Base-by-base conservation (phyloP, 2,329 filamentous ascomycete genomes). In the Pseudogymnoascus sp. region DNA sequence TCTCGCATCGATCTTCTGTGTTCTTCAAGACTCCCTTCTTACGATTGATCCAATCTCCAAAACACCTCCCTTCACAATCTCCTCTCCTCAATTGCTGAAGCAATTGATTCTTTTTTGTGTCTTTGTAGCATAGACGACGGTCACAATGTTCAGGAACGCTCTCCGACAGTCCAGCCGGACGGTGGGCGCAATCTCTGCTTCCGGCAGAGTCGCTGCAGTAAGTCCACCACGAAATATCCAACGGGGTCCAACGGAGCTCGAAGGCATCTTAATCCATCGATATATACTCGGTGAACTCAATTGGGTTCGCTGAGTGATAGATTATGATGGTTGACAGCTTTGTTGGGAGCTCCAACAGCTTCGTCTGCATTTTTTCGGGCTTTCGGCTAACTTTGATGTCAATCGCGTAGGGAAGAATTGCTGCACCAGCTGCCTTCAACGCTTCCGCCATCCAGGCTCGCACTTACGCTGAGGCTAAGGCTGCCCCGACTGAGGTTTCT, bases 91-190 rank as follows among this genome's bases (percentile, higher is more conserved):
- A 82, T 84, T 85, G 82, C 81, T 79, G 66, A 76, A 81, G 83
- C 83, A 85, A 85, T 86, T 86, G 84, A 78, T 78, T 79, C 78
- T 77, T 77, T 76, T 70, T 77, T 78, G 74, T 74, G 74, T 78
- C 75, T 74, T 75, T 77, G 75, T 80, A 77, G 74, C 75, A 77
- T 74, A 80, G 72, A 78, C 74, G 78, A 78, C 79, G 82, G 75
- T 78, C 78, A 84, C 79, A 82, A 97, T 97, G 93, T 96, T 97
- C 86, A 91, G 93, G 83, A 96, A 90, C 88, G 92, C 93, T 84
- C 86, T 97, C 82, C 88, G 92, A 84, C 92, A 96, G 85, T 95
- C 92, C 80, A 89, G 89, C 83, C 92, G 92, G 84, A 89, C 90
- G 80, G 90, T 93, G 81, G 90, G 91, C 83, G 91, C 91, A 82